A percentile compares a stretch with the other conserved stretches of the same genome.
Evolutionary conservation across 208 protist species (phyloP).

Genomic region (Kentomonas sorsogonicus): DNA sequence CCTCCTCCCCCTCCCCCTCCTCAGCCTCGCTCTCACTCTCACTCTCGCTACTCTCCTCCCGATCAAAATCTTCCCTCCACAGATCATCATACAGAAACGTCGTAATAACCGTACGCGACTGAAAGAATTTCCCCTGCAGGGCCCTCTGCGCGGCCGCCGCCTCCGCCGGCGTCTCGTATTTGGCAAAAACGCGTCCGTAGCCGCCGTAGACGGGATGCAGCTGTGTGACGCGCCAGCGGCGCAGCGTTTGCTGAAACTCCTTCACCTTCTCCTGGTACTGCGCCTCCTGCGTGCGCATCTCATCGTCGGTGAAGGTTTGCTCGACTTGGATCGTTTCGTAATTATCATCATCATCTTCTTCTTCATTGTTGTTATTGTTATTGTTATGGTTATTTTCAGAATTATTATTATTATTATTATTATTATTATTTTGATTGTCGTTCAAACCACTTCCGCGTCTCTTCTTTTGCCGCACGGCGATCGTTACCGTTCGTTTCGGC

Average conservation of each 20-base stretch:
- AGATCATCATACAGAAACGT: conserved; percentile 87
- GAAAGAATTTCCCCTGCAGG: conserved; percentile 80
- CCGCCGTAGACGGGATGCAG: conserved; percentile 79
- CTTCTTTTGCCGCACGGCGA: no score
- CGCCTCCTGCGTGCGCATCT: conserved; percentile 23
- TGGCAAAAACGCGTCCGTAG: conserved; percentile 80
- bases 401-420: no score
- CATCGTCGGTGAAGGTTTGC: conserved; percentile 12
- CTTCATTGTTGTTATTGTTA: no score
- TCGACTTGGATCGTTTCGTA: no score
- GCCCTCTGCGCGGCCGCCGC: conserved; percentile 66
- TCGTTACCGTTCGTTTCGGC: no score
- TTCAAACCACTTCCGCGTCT: no score
- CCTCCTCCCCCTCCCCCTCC: conserved; percentile 13
- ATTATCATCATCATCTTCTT: neutral
- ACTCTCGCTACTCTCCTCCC: conserved; percentile 13
- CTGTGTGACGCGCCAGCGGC: conserved; percentile 51
- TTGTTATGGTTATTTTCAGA: no score
- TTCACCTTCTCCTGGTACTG: conserved; percentile 41
- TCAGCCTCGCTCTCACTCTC: conserved; percentile 12
- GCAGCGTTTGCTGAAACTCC: conserved; percentile 41
- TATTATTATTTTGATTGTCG: no score
- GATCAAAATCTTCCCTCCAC: conserved; percentile 37
- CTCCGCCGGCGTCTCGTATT: conserved; percentile 84
- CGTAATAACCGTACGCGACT: conserved; percentile 82